Percentiles rank a stretch among this genome's conserved stretches.
phyloP scores from a whole-genome alignment of 306 rosid species.

The Albizia julibrissin region DNA sequence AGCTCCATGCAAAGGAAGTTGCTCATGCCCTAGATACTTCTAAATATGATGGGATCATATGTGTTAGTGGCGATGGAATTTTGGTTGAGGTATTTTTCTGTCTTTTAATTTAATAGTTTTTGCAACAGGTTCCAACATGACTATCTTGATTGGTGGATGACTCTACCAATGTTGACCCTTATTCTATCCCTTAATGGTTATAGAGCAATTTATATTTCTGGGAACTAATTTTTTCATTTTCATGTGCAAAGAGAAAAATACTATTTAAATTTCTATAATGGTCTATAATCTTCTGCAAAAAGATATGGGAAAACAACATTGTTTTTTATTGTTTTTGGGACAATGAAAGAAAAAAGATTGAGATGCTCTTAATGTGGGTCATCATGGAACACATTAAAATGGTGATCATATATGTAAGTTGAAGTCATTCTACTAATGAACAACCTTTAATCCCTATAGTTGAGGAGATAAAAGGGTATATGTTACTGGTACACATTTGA shows the following conservation, averaged over 20 bases:
- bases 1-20: conserved; percentile 76
- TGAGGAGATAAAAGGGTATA: neutral
- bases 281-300: neutral
- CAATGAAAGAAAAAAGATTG: neutral
- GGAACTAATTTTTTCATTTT: neutral
- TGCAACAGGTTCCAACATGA: neutral
- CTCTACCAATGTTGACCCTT: neutral
- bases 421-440: neutral
- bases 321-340: neutral
- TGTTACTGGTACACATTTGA: neutral
- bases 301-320: neutral
- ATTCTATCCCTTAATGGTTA: neutral
- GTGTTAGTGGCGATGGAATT: conserved; percentile 88
- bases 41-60: conserved; percentile 67
- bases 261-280: neutral
- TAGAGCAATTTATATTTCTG: neutral
- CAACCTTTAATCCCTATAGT: neutral
- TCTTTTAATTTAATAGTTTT: neutral
- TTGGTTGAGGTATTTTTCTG: conserved; percentile 70
- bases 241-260: neutral
- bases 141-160: conserved; percentile 5
- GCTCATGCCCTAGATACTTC: conserved; percentile 56
- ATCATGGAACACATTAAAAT: neutral
- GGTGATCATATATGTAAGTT: neutral
- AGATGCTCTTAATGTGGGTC: neutral